Conservation (phyloP, 805 yeast species). For the Wickerhamiella dianesei region DNA sequence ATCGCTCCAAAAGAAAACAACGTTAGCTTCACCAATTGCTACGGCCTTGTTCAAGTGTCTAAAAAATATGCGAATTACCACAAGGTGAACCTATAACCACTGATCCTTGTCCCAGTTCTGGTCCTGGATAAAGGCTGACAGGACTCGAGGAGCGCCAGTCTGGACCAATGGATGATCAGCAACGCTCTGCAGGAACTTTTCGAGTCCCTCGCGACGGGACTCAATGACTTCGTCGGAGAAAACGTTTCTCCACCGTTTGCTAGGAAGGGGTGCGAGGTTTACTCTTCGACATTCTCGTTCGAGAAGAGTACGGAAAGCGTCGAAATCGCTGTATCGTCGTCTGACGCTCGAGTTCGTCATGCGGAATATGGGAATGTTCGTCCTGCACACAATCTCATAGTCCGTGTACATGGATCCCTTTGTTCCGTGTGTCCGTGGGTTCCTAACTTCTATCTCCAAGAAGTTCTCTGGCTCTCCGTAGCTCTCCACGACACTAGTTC, state of each 20-base stretch:
- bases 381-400: conserved; percentile 78
- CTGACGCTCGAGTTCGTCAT: conserved; percentile 53
- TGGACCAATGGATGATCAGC: conserved; percentile 91
- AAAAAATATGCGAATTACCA: background rate
- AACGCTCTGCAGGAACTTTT: conserved; percentile 59
- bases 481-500: conserved; percentile 33
- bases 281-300: conserved; percentile 69
- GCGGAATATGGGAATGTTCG: conserved; percentile 81
- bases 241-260: conserved; percentile 65
- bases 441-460: conserved; percentile 75
- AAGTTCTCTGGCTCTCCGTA: conserved; percentile 94
- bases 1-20: too few species aligned
- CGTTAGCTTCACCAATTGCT: conserved; percentile 1
- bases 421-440: conserved; percentile 60
- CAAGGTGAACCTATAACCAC: conserved; percentile 5
- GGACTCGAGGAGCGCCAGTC: conserved; percentile 57
- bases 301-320: conserved; percentile 55
- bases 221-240: conserved; percentile 76
- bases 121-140: conserved; percentile 77
- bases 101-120: conserved; percentile 52
- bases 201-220: conserved; percentile 69
- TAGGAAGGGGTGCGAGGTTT: conserved; percentile 77
- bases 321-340: conserved; percentile 84
- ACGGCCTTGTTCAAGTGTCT: background rate
- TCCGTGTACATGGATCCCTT: conserved; percentile 66